These are phyloP conservation scores for Helminthosporium solani DNA, from an alignment of 2,329 filamentous ascomycete species.

Conservation along the genomic window DNA sequence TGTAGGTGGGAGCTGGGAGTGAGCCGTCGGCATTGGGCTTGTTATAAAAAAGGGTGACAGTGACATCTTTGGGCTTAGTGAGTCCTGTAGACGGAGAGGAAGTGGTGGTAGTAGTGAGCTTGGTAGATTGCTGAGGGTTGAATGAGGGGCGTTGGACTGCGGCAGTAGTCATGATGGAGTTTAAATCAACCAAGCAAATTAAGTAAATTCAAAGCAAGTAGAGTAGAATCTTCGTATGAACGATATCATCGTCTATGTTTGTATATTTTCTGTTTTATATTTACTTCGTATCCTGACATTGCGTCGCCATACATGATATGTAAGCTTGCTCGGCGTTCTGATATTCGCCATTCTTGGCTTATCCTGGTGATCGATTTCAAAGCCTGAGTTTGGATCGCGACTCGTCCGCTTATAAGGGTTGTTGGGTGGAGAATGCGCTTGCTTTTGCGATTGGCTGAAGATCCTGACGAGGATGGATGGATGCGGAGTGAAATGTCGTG, in stretches of 20 bases:
- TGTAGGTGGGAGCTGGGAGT: conserved; percentile 29
- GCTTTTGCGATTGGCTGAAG: conserved; percentile 3
- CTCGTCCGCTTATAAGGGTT: conserved; percentile 1
- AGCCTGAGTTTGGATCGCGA: conserved; percentile 4
- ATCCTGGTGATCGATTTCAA: conserved; percentile 13
- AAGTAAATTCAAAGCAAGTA: background rate
- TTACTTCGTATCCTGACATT: no score
- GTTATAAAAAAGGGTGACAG: conserved; percentile 29
- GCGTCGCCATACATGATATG: conserved; percentile 14
- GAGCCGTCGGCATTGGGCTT: conserved; percentile 34
- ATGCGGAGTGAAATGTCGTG: no score
- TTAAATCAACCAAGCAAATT: no score
- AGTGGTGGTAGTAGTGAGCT: conserved; percentile 8
- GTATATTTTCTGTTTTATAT: no score
- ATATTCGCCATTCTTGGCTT: conserved; percentile 25
- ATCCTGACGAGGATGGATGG: background rate
- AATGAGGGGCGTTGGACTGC: conserved; percentile 24
- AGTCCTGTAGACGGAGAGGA: background rate
- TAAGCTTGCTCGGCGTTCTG: conserved; percentile 21
- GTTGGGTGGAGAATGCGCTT: background rate
- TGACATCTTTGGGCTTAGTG: conserved; percentile 21
- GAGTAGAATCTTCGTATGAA: background rate
- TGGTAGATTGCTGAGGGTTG: conserved; percentile 12
- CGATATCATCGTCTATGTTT: no score
- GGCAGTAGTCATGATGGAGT: conserved; percentile 31